phyloP scores from a whole-genome alignment of 1,284 basidiomycete species.

The Ceratobasidium theobromae region DNA sequence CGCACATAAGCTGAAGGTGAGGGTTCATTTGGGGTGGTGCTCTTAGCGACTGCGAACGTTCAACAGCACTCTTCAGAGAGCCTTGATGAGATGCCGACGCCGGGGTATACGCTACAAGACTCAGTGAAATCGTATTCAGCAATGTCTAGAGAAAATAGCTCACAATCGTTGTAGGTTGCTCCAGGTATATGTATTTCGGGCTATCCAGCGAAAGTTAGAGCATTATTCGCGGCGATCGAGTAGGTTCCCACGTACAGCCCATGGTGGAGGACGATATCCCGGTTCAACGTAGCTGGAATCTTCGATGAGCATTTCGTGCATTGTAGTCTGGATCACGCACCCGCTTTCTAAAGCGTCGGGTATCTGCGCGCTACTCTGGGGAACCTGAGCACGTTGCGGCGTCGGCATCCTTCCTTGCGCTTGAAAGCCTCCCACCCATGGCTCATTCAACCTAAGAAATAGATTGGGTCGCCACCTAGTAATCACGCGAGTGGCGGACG shows the following conservation, averaged over 20 bases:
- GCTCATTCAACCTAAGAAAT: conserved; percentile 18
- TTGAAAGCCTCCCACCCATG: conserved; percentile 31
- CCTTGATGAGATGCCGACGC: not conserved
- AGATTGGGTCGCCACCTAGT: not conserved
- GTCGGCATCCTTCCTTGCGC: conserved; percentile 1
- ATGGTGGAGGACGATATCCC: conserved; percentile 10
- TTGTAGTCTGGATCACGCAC: too few relatives aligned
- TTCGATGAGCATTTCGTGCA: not conserved
- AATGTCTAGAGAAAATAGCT: not conserved
- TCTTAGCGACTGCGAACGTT: conserved; percentile 57
- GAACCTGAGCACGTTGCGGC: not conserved
- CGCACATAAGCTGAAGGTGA: conserved; percentile 54
- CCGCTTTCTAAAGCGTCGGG: not conserved
- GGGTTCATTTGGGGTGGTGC: conserved; percentile 66
- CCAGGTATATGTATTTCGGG: conserved; percentile 15
- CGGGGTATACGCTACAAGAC: not conserved
- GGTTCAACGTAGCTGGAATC: conserved; percentile 9
- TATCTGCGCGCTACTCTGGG: not conserved
- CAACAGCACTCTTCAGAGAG: conserved; percentile 54
- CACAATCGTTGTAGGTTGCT: not conserved
- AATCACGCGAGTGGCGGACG: conserved; percentile 22
- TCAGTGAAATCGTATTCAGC: too few relatives aligned
- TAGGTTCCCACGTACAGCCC: conserved; percentile 8
- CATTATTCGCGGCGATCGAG: not conserved
- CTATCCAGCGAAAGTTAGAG: not conserved